Percentiles rank a stretch among this genome's conserved stretches.
These are phyloP conservation scores for Lunasporangiospora selenospora DNA, from an alignment of 192 early-diverging fungal species.

Conservation along the genomic window DNA sequence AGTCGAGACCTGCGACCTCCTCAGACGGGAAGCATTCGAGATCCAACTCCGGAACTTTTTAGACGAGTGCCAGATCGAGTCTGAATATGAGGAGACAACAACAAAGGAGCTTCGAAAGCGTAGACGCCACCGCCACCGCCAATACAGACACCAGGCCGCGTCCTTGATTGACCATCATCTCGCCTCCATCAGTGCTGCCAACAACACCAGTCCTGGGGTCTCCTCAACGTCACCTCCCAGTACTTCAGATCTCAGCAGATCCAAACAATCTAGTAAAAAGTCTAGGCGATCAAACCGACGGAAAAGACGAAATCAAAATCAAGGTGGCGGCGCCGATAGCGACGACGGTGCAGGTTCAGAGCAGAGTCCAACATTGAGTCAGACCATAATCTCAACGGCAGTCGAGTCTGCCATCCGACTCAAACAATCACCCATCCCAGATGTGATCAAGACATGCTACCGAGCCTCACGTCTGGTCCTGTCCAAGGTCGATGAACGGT, in stretches of 20 bases:
- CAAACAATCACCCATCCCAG: slow-evolving; percentile 64
- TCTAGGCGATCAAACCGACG: too few species aligned
- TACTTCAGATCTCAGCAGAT: too few species aligned
- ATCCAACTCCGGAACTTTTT: slow-evolving; percentile 21
- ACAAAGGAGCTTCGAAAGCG: slow-evolving; percentile 22
- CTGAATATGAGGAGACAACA: background rate
- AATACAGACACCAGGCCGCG: slow-evolving; percentile 20
- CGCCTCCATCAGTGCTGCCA: too few species aligned
- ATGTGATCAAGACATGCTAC: slow-evolving; percentile 46
- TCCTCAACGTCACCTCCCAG: too few species aligned
- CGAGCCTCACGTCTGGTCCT: slow-evolving; percentile 28
- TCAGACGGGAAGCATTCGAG: slow-evolving; percentile 34
- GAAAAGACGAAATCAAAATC: too few species aligned
- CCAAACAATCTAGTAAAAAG: too few species aligned
- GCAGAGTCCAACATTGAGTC: slow-evolving; percentile 4
- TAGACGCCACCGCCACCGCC: slow-evolving; percentile 30
- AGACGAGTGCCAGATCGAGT: slow-evolving; percentile 21
- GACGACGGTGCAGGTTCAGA: background rate
- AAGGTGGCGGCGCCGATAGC: background rate
- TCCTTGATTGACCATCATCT: slow-evolving; percentile 24
- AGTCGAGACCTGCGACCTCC: slow-evolving; percentile 43
- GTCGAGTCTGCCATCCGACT: slow-evolving; percentile 56
- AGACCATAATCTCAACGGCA: slow-evolving; percentile 51
- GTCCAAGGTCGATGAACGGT: slow-evolving; percentile 51
- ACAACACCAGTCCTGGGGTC: too few species aligned